These are phyloP conservation scores for Marsdenia floribunda DNA, from an alignment of 257 asterid genomes.

Conservation along the genomic window DNA sequence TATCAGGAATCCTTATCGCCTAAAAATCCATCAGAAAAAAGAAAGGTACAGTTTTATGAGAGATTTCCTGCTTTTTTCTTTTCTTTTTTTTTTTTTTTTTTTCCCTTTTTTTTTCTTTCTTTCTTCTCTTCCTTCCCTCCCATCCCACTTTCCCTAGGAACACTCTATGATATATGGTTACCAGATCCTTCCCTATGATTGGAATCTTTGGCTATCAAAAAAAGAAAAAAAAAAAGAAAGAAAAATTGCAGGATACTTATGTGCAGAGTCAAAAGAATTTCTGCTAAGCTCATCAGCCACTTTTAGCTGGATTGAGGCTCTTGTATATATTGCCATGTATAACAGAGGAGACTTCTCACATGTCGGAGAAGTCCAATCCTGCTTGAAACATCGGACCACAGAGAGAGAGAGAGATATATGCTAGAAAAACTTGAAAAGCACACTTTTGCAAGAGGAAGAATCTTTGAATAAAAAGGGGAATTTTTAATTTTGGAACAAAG, in stretches of 20 bases:
- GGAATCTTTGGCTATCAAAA: conserved; percentile 11
- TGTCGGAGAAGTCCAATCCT: conserved; percentile 12
- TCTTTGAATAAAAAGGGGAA: conserved; percentile 27
- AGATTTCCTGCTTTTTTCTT: neutral
- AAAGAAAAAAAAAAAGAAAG: too few relatives aligned
- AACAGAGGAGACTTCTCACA: conserved; percentile 1
- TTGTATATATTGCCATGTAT: neutral
- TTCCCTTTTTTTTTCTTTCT: too few relatives aligned
- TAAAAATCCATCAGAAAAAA: conserved; percentile 11
- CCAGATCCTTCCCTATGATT: conserved; percentile 23
- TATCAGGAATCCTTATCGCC: conserved; percentile 36
- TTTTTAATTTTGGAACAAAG: conserved; percentile 18
- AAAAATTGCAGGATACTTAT: conserved; percentile 10
- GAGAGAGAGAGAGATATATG: conserved; percentile 12
- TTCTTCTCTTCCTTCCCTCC: neutral
- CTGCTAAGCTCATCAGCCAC: conserved; percentile 9
- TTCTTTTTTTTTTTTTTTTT: neutral
- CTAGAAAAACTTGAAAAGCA: conserved; percentile 26
- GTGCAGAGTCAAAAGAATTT: conserved; percentile 7
- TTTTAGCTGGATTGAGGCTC: conserved; percentile 14
- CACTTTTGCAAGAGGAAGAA: conserved; percentile 23
- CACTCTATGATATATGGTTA: conserved; percentile 5
- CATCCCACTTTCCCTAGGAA: neutral
- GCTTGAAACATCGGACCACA: conserved; percentile 1
- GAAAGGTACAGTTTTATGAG: conserved; percentile 6